Base-by-base conservation (phyloP, 495 filamentous ascomycete species). In the Annulohypoxylon nitens region DNA sequence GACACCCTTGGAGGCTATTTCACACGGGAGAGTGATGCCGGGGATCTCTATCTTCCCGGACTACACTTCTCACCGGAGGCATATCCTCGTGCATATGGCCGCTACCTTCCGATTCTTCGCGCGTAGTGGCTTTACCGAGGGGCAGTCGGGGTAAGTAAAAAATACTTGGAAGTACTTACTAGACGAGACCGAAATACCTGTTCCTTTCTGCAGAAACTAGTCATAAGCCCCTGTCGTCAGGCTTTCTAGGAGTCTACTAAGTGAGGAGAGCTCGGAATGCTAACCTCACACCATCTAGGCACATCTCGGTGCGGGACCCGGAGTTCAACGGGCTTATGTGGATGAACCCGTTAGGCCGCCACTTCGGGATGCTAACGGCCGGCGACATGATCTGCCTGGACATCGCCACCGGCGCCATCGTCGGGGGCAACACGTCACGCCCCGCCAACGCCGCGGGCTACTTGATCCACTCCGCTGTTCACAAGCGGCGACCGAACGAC, bases 361-460 rank as follows among this genome's bases (percentile, higher is more conserved):
- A 92, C 78, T 92, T 89, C 70, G 83, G 80, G 23, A 81, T 86
- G 71, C 78, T 88, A 67, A 79, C 76, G 47, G 86, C 84, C 4
- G 80, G 81, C n/a, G 86, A 89, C 72, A 80, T 89, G 71, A 83
- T 88, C 48, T 84, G 84, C 45, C 81, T 89, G 0, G 83, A 92
- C 61, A 83, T 87, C 65, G 76, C 80, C 57, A 83, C 84, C 25
- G 83, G 90, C 26, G 81, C 81, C 34, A 81, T 89, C 48, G 88
- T 86, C 16, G 89, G 89, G 4, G 82, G 83, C 20, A 78, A 74
- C 54, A 78, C 72, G 41, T 80, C 77, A 6, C 77, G 76, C 25
- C 76, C 83, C 16, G 82, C 88, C 69, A 93, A 93, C 78, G 87
- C 89, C 23, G 90, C 91, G 4, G 91, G 90, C 2, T 93, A 91